phyloP scores from a whole-genome alignment of 768 basidiomycete species.

The Trametes cingulata region DNA sequence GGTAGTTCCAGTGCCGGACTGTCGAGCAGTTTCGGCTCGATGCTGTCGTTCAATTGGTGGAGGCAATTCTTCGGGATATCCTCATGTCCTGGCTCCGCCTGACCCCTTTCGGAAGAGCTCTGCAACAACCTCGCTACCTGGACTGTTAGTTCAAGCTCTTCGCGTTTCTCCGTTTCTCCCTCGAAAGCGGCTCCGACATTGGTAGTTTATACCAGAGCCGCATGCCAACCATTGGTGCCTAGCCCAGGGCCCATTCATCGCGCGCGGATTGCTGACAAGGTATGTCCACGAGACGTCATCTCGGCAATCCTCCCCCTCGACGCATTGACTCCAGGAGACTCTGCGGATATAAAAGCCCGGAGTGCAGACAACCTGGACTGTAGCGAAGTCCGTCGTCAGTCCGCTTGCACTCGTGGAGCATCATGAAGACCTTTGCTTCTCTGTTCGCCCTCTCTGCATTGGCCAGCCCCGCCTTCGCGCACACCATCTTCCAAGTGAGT shows the following conservation, averaged over 20 bases:
- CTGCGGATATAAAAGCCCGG: conserved; percentile 12
- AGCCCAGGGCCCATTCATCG: background rate
- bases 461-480: conserved; percentile 41
- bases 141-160: background rate
- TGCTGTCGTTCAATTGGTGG: background rate
- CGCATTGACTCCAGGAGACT: background rate
- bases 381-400: background rate
- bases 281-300: conserved; percentile 10
- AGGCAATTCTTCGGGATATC: conserved; percentile 15
- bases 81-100: background rate
- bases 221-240: background rate
- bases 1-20: background rate
- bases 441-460: conserved; percentile 32
- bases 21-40: background rate
- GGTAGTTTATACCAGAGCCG: background rate
- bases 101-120: conserved; percentile 19
- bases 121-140: conserved; percentile 22
- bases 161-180: conserved; percentile 6
- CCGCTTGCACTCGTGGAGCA: background rate
- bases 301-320: background rate
- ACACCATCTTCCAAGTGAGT: conserved; percentile 53
- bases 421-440: conserved; percentile 25
- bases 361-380: background rate
- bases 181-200: background rate
- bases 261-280: background rate